Evolutionary conservation across 2,329 filamentous ascomycete genomes (phyloP), one percentile per base, ranked within the genome.

Genomic region (Trichoderma asperellum): DNA sequence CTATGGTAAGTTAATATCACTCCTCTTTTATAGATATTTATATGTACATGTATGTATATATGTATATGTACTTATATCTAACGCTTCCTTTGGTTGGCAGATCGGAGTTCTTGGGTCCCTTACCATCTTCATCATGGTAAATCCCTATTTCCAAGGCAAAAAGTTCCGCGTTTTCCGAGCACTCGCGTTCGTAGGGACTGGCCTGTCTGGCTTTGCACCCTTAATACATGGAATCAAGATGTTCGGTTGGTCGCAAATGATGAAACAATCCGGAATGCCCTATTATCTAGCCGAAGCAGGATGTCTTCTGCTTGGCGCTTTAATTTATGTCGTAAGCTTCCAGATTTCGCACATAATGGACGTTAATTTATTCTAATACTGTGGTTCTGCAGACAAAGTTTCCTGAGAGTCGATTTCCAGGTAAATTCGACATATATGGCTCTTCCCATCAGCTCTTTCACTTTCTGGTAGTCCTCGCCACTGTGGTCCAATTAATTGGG

Each of bases 81-180:
- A 56, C 3, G 11, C 35, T 57, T 4, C 55, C 1, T 47, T 43
- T 35, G 11, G 35, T 16, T 12, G 24, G 4, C 35, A 65, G 62
- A 65, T 65, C 57, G 62, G 52, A 34, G 11, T 65, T 21, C 62
- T 65, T 11, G 62, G 62, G 32, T 65, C 62, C 11, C 53, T 65
- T 24, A 65, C 62, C 62, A 65, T 65, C 62, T 65, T 65, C 35
- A 47, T 65, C 52, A 65, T 65, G 62, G 11, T 65, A n/a, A 47
- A 57, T 34, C 62, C 62, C 52, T 32, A 47, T 14, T 65, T 65
- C 35, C 37, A 65, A 2, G 62, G 62, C 52, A 32, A 47, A 47
- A 56, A 65, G 12, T 65, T 34, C 2, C 62, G 62, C n/a, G 37
- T 18, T 65, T 57, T 65, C 52, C 62, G 62, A 34, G 12, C 52